Percentiles rank a stretch among this genome's conserved stretches.
Evolutionary conservation across 2,329 filamentous ascomycete genomes (phyloP).

Genomic region (Xylariaceae sp.): DNA sequence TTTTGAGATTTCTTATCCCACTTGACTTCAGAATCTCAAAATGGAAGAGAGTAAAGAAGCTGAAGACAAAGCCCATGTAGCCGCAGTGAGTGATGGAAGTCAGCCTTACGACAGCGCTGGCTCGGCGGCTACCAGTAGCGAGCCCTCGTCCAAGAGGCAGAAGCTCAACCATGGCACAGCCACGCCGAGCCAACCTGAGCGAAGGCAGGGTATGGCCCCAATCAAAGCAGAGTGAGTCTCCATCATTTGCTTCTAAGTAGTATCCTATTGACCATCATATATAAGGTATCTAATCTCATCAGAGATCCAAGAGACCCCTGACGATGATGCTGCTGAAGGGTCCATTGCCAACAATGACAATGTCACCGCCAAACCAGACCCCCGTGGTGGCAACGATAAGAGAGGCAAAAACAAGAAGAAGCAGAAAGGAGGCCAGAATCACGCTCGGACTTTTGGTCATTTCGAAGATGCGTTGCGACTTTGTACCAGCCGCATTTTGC

Average conservation of each 20-base stretch:
- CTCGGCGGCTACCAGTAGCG: conserved; percentile 27
- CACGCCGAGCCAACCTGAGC: conserved; percentile 10
- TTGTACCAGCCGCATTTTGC: conserved; percentile 68
- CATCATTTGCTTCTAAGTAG: not conserved
- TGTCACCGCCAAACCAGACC: conserved; percentile 44
- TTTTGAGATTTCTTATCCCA: no score
- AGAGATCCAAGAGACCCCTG: conserved; percentile 32
- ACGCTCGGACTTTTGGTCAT: conserved; percentile 72
- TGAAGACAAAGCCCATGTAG: not conserved
- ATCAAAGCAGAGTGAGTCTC: conserved; percentile 36
- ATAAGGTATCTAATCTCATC: conserved; percentile 31
- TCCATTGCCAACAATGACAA: conserved; percentile 55
- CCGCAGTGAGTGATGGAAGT: not conserved
- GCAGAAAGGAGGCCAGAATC: conserved; percentile 74
- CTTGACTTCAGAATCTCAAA: no score
- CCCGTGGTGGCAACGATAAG: conserved; percentile 26
- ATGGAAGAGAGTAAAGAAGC: not conserved
- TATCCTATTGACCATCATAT: not conserved
- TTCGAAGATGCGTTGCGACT: conserved; percentile 74
- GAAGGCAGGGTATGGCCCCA: conserved; percentile 30
- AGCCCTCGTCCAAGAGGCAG: conserved; percentile 55
- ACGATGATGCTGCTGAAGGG: conserved; percentile 60
- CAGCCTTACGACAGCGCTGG: not conserved
- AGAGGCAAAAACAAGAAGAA: conserved; percentile 44
- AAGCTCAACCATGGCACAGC: conserved; percentile 43